Evolutionary conservation across 192 early-diverging fungal species (phyloP).

Genomic region (Bifiguratus adelaidae): DNA sequence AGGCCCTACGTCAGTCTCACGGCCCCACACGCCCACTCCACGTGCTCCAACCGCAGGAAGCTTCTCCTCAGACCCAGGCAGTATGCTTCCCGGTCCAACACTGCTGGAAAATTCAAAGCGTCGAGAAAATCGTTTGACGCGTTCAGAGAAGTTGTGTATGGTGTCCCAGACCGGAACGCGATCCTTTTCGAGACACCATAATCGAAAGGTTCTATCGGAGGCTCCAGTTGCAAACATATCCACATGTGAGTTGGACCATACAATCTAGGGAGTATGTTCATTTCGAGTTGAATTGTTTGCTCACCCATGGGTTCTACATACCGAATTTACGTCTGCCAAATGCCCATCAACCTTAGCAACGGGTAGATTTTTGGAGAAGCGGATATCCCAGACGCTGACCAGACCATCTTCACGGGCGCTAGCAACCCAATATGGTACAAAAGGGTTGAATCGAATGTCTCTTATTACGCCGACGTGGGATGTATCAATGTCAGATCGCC

Average conservation of each 20-base stretch:
- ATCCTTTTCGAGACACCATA: constrained; percentile 5
- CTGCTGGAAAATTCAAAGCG: background rate
- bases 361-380: constrained; percentile 1
- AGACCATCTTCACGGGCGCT: constrained; percentile 17
- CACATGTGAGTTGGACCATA: constrained; percentile 11
- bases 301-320: background rate
- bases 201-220: constrained; percentile 5
- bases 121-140: background rate
- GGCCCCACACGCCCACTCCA: constrained; percentile 11
- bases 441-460: constrained; percentile 13
- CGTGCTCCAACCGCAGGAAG: constrained; percentile 1
- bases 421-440: constrained; percentile 20
- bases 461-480: constrained; percentile 1
- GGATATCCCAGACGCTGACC: constrained; percentile 20
- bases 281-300: background rate
- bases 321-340: constrained; percentile 6
- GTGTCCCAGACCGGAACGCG: constrained; percentile 8
- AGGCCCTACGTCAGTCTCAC: background rate
- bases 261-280: background rate
- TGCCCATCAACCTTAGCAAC: constrained; percentile 15
- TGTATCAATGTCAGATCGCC: too few relatives aligned
- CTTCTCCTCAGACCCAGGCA: background rate
- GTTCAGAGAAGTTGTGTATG: background rate
- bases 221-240: constrained; percentile 8
- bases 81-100: too few relatives aligned